These are phyloP conservation scores for Aspergillus proliferans DNA, from an alignment of 2,329 filamentous ascomycete genomes.

Conservation along the genomic window DNA sequence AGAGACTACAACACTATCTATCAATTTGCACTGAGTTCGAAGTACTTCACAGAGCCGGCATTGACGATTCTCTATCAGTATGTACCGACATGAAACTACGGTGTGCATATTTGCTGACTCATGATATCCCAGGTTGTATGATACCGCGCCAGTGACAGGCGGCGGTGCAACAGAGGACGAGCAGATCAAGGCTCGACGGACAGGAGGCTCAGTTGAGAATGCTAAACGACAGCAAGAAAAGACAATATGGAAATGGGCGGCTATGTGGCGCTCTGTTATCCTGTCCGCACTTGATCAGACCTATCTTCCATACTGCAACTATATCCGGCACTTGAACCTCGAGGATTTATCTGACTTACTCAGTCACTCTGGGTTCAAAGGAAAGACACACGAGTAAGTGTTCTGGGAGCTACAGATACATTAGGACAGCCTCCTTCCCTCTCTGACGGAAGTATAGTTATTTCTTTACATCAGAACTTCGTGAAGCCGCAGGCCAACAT, in stretches of 20 bases:
- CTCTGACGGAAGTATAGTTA: conserved; percentile 26
- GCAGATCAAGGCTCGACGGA: conserved; percentile 32
- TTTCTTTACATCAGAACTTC: conserved; percentile 48
- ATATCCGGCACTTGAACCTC: conserved; percentile 59
- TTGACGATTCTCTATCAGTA: conserved; percentile 21
- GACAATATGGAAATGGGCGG: conserved; percentile 53
- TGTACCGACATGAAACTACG: conserved; percentile 2
- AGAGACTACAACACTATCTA: conserved; percentile 21
- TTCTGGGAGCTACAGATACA: conserved; percentile 5
- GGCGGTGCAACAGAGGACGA: conserved; percentile 39
- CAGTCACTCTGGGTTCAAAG: conserved; percentile 53
- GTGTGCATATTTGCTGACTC: not conserved
- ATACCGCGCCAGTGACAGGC: conserved; percentile 40
- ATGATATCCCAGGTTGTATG: conserved; percentile 39
- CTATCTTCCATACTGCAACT: conserved; percentile 62
- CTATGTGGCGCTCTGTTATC: conserved; percentile 63
- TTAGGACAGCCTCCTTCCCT: conserved; percentile 1
- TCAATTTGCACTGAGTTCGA: conserved; percentile 22
- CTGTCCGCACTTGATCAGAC: conserved; percentile 58
- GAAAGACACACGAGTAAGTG: conserved; percentile 52
- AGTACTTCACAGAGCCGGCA: conserved; percentile 16
- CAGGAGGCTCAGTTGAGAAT: conserved; percentile 10
- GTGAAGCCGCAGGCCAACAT: conserved; percentile 11
- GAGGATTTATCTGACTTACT: conserved; percentile 56
- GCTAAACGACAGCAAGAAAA: conserved; percentile 39